Conservation (phyloP, 2,329 filamentous ascomycete genomes). For the Westerdykella aurantiaca region DNA sequence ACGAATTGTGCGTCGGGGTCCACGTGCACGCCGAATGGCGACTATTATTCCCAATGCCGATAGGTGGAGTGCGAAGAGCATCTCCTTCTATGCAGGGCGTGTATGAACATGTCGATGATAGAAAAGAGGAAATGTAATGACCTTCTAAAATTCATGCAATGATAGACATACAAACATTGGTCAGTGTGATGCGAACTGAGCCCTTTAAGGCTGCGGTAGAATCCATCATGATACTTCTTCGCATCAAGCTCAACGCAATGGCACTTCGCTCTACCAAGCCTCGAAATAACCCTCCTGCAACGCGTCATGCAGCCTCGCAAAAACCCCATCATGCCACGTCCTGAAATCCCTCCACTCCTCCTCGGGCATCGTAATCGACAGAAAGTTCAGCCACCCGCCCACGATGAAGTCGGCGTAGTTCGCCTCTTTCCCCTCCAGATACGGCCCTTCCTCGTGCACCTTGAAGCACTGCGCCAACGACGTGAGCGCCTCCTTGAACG, state of each 20-base stretch:
- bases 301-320: conserved; percentile 47
- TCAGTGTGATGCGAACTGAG: too few relatives aligned
- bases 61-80: conserved; percentile 1
- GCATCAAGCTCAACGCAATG: too few relatives aligned
- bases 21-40: conserved; percentile 17
- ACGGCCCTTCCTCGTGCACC: conserved; percentile 41
- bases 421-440: conserved; percentile 42
- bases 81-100: too few relatives aligned
- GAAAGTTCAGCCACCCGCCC: conserved; percentile 52
- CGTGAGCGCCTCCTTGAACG: conserved; percentile 41
- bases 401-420: conserved; percentile 55
- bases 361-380: conserved; percentile 36
- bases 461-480: conserved; percentile 41
- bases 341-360: conserved; percentile 46
- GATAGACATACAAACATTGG: too few relatives aligned
- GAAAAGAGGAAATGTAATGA: too few relatives aligned
- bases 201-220: too few relatives aligned
- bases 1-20: conserved; percentile 19
- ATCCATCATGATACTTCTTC: too few relatives aligned
- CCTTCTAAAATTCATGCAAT: too few relatives aligned
- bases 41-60: conserved; percentile 24
- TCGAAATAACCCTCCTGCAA: conserved; percentile 19
- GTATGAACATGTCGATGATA: too few relatives aligned
- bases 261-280: conserved; percentile 7
- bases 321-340: conserved; percentile 48